Conservation (phyloP, 140 eudicot genomes). For the Cichorium intybus region DNA sequence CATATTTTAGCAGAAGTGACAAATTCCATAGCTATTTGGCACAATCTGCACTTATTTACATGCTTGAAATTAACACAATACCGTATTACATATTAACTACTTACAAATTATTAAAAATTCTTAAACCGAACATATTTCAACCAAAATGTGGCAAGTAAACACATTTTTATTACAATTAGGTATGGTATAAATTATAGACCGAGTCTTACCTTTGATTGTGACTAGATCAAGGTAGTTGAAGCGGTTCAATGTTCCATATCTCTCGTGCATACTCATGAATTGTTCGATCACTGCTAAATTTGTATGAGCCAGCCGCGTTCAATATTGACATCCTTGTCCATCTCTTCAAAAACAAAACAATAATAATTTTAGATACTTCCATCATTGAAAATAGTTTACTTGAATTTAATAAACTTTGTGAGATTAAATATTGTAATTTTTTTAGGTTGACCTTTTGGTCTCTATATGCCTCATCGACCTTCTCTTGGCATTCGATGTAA, state of each 20-base stretch:
- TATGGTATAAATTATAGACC: too few relatives aligned
- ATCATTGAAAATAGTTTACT: too few relatives aligned
- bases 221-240: slow-evolving; percentile 37
- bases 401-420: too few relatives aligned
- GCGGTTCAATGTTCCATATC: slow-evolving; percentile 81
- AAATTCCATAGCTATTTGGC: too few relatives aligned
- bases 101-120: too few relatives aligned
- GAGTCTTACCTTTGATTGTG: background rate
- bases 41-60: too few relatives aligned
- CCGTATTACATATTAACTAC: too few relatives aligned
- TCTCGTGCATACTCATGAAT: slow-evolving; percentile 91
- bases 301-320: slow-evolving; percentile 91
- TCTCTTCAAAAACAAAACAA: slow-evolving; percentile 40
- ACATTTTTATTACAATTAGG: slow-evolving; percentile 7
- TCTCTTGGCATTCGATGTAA: slow-evolving; percentile 88
- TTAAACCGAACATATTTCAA: too few relatives aligned
- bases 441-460: slow-evolving; percentile 73
- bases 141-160: too few relatives aligned
- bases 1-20: too few relatives aligned
- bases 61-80: too few relatives aligned
- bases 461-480: slow-evolving; percentile 83
- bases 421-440: background rate
- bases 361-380: background rate
- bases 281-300: slow-evolving; percentile 96
- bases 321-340: slow-evolving; percentile 97